These are phyloP conservation scores for Endocalyx cinctus DNA, from an alignment of 2,329 filamentous ascomycete genomes.

Conservation along the genomic window DNA sequence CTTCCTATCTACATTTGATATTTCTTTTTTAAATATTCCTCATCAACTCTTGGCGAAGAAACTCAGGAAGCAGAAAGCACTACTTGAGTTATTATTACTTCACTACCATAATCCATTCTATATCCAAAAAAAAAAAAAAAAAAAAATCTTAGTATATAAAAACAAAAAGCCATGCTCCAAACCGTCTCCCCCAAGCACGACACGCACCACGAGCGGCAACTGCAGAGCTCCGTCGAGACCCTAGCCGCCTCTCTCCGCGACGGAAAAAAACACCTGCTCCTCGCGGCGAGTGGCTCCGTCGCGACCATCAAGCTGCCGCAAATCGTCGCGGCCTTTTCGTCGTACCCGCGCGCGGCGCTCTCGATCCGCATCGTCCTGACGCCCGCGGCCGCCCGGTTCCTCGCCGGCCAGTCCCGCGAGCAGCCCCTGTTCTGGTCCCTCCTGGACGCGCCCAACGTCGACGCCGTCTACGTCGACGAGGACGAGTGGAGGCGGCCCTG, in stretches of 20 bases:
- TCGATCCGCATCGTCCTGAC: slow-evolving; percentile 86
- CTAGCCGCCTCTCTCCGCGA: slow-evolving; percentile 36
- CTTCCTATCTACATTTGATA: no score
- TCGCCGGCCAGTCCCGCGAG: slow-evolving; percentile 69
- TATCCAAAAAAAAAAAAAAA: no score
- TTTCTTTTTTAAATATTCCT: no score
- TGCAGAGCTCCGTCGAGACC: slow-evolving; percentile 19
- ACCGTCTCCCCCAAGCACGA: slow-evolving; percentile 21
- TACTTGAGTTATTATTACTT: no score
- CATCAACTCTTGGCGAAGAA: no score
- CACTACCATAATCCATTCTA: no score
- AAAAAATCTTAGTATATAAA: no score
- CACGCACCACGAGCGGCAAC: slow-evolving; percentile 16
- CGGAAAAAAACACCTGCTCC: slow-evolving; percentile 55
- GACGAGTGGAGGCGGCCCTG: slow-evolving; percentile 81
- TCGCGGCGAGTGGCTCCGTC: slow-evolving; percentile 69
- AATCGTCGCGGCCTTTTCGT: slow-evolving; percentile 56
- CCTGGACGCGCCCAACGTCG: slow-evolving; percentile 61
- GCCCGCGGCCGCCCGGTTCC: slow-evolving; percentile 66
- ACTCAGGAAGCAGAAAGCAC: no score
- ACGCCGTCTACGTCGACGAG: slow-evolving; percentile 75
- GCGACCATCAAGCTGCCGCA: slow-evolving; percentile 79
- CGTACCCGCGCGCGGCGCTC: slow-evolving; percentile 41
- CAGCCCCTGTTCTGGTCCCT: slow-evolving; percentile 66
- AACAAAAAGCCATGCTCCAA: no score